A percentile compares a stretch with the other conserved stretches of the same genome.
Evolutionary conservation across 306 rosid species (phyloP).

Genomic region (Trifolium subterraneum): DNA sequence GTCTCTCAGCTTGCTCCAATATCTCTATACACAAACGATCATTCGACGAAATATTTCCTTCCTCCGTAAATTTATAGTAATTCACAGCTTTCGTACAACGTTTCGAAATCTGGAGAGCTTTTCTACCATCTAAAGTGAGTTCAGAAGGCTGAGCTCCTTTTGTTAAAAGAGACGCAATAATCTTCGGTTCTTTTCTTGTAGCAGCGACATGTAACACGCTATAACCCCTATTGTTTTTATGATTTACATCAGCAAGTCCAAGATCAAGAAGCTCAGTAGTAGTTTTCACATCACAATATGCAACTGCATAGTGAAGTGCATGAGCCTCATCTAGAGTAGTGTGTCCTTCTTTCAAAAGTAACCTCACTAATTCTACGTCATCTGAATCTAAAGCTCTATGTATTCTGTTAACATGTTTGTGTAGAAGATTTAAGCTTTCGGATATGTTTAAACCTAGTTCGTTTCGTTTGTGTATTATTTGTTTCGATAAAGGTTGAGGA

Average conservation of each 20-base stretch:
- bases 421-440: slow-evolving; percentile 38
- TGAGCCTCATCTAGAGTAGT: slow-evolving; percentile 63
- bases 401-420: slow-evolving; percentile 68
- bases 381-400: slow-evolving; percentile 73
- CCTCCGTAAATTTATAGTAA: slow-evolving; percentile 49
- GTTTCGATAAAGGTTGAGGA: slow-evolving; percentile 51
- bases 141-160: slow-evolving; percentile 73
- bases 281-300: slow-evolving; percentile 68
- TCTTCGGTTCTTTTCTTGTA: slow-evolving; percentile 62
- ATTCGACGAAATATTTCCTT: slow-evolving; percentile 53
- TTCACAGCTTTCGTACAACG: slow-evolving; percentile 56
- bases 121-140: slow-evolving; percentile 68
- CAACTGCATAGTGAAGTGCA: slow-evolving; percentile 76
- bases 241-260: slow-evolving; percentile 61
- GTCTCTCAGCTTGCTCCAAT: slow-evolving; percentile 80
- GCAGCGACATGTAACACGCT: slow-evolving; percentile 71
- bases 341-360: slow-evolving; percentile 69
- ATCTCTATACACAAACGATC: slow-evolving; percentile 68
- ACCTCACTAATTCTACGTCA: slow-evolving; percentile 63
- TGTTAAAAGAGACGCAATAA: slow-evolving; percentile 67
- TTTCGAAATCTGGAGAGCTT: slow-evolving; percentile 70
- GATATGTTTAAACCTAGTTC: slow-evolving; percentile 41
- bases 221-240: slow-evolving; percentile 59
- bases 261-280: slow-evolving; percentile 71
- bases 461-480: slow-evolving; percentile 47